Percentiles rank a stretch among this genome's conserved stretches.
phyloP scores from a whole-genome alignment of 2,329 filamentous ascomycete genomes.

The Ampelomyces quisqualis region DNA sequence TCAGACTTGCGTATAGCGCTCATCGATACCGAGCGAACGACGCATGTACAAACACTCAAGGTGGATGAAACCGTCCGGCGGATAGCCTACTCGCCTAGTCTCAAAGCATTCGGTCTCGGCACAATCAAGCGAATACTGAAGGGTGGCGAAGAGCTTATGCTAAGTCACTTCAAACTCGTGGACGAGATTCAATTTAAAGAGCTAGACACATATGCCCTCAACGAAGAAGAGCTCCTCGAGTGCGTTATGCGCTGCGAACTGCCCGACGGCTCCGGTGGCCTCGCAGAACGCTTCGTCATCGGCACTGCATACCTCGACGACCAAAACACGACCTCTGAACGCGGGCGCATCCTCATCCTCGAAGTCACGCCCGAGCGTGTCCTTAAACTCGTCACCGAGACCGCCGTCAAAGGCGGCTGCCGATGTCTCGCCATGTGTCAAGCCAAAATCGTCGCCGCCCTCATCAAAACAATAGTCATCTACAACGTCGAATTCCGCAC shows the following conservation, averaged over 20 bases:
- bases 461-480: conserved; percentile 80
- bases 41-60: conserved; percentile 78
- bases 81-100: conserved; percentile 76
- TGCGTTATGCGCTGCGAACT: conserved; percentile 77
- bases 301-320: conserved; percentile 80
- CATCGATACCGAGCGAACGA: conserved; percentile 81
- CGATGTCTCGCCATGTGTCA: conserved; percentile 70
- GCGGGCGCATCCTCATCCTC: conserved; percentile 80
- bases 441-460: conserved; percentile 76
- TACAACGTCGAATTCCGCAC: conserved; percentile 59
- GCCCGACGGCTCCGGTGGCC: conserved; percentile 57
- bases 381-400: conserved; percentile 69
- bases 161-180: conserved; percentile 81
- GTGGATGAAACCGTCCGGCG: conserved; percentile 82
- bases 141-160: conserved; percentile 71
- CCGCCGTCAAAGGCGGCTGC: conserved; percentile 75
- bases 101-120: conserved; percentile 83
- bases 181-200: conserved; percentile 86
- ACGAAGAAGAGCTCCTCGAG: conserved; percentile 75
- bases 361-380: conserved; percentile 75
- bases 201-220: conserved; percentile 68
- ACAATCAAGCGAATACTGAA: conserved; percentile 75
- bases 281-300: conserved; percentile 80
- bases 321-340: conserved; percentile 51
- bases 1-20: conserved; percentile 74